These are phyloP conservation scores for Cutaneotrichosporon dermatis DNA, from an alignment of 1,284 basidiomycete species.

Conservation along the genomic window DNA sequence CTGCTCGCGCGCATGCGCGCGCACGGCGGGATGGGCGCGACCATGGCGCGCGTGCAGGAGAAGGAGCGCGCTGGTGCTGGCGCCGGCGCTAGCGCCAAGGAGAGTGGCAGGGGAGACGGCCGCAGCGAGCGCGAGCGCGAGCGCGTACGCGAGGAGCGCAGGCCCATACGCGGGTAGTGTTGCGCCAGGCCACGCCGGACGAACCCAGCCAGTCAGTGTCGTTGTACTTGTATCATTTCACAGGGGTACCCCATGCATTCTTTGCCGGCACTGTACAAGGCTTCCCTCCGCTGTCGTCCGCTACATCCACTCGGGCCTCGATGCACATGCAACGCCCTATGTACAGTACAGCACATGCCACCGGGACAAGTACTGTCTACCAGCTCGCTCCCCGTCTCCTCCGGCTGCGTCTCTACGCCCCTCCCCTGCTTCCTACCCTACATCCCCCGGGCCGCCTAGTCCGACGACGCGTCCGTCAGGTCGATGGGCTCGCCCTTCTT, in stretches of 20 bases:
- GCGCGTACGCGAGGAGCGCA: not conserved
- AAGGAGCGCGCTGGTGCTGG: conserved; percentile 4
- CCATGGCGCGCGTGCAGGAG: conserved; percentile 4
- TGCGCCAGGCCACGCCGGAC: not conserved
- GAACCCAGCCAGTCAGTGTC: too few species aligned
- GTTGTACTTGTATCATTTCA: not conserved
- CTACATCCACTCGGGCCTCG: too few species aligned
- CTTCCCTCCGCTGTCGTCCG: too few species aligned
- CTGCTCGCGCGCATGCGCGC: conserved; percentile 32
- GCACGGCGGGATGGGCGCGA: conserved; percentile 17
- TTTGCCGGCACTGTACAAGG: not conserved
- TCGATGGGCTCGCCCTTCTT: conserved; percentile 1
- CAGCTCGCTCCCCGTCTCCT: not conserved
- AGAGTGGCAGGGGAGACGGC: not conserved
- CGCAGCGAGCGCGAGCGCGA: not conserved
- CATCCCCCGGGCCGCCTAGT: not conserved
- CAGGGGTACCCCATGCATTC: not conserved
- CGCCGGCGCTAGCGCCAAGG: not conserved
- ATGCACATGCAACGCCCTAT: too few species aligned
- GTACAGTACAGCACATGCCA: too few species aligned
- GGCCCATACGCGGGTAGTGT: not conserved
- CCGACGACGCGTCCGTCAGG: not conserved
- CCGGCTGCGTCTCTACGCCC: not conserved
- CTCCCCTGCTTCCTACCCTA: not conserved
- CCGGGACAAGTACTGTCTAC: not conserved